A percentile compares a stretch with the other conserved stretches of the same genome.
These are phyloP conservation scores for Kodamaea laetipori DNA, from an alignment of 805 yeast genomes.

Conservation along the genomic window DNA sequence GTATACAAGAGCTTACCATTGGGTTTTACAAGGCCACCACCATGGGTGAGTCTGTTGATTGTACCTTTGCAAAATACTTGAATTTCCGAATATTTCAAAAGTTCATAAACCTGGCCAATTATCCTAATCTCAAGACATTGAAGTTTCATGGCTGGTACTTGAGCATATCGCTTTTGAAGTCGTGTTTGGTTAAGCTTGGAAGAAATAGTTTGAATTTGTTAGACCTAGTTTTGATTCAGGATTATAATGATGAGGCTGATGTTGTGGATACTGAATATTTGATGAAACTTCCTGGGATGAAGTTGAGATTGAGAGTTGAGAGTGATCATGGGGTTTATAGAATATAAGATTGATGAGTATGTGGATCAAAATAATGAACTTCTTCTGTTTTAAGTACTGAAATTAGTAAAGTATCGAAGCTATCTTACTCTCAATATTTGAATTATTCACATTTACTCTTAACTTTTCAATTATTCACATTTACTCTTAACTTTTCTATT, in stretches of 20 bases:
- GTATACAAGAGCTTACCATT: constrained; percentile 20
- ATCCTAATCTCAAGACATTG: constrained; percentile 20
- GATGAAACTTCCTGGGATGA: constrained; percentile 9
- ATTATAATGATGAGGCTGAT: constrained; percentile 7
- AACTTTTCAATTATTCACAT: too few species aligned
- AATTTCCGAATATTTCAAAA: constrained; percentile 17
- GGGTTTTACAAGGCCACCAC: constrained; percentile 14
- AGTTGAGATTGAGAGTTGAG: constrained; percentile 6
- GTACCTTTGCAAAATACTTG: constrained; percentile 12
- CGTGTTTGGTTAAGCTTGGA: neutral
- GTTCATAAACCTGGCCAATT: constrained; percentile 14
- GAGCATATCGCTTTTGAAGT: constrained; percentile 15
- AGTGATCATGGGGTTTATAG: constrained; percentile 7
- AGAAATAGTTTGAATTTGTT: constrained; percentile 13
- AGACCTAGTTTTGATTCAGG: constrained; percentile 15
- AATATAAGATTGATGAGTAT: too few species aligned
- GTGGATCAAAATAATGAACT: too few species aligned
- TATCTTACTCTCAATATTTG: too few species aligned
- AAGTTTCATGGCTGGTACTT: constrained; percentile 26
- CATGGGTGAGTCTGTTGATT: constrained; percentile 16
- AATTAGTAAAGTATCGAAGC: too few species aligned
- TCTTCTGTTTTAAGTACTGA: too few species aligned
- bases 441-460: too few species aligned
- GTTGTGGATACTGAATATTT: constrained; percentile 11
- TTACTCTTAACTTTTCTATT: too few species aligned